Base-by-base conservation (phyloP, 2,329 filamentous ascomycete species). In the Neonectria neomacrospora region DNA sequence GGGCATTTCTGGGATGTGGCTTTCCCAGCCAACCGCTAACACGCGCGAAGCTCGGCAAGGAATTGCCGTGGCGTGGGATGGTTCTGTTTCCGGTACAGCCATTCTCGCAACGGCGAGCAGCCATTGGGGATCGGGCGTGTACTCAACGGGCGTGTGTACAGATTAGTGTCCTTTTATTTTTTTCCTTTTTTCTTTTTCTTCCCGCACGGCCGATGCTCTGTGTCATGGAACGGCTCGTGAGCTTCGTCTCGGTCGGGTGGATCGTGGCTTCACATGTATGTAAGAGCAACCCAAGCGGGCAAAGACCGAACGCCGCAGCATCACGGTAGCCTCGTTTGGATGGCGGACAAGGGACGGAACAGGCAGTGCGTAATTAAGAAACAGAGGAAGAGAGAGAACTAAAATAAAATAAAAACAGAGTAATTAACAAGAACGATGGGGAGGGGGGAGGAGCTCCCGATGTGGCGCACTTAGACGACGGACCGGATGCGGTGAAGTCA, bases 21-120 rank as follows among this genome's bases (percentile, higher is more conserved):
- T 61, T 58, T 20, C 58, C 61, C 69, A 61, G 69, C 68, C 68
- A 69, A 62, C 48, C 63, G 58, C 61, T 67, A 67, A 54, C 53
- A 51, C 39, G 44, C 52, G 62, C 42, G 61, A 63, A 51, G 47
- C 51, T 67, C 70, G 70, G 70, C 70, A 72, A 73, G 58, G 63
- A 68, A 64, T 73, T 72, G 70, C 70, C 70, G 68, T 39, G 57
- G 51, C 63, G 68, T 69, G 65, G 62, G 58, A 61, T 65, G 65
- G 61, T 64, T 52, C 37, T 34, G 16, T 7, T n/a, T 37, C 16
- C 8, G 34, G 34, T n/a, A 37, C 52, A 18, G 58, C 23, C 34
- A 30, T 42, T 28, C 37, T 37, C 51, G 42, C 51, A 50, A 60
- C 42, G 26, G 18, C 30, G n/a, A 32, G 5, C 14, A 6, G 44